Percentiles rank a stretch among this genome's conserved stretches.
Evolutionary conservation across 345 rosid genomes (phyloP).

Genomic region (Heritiera fomes): DNA sequence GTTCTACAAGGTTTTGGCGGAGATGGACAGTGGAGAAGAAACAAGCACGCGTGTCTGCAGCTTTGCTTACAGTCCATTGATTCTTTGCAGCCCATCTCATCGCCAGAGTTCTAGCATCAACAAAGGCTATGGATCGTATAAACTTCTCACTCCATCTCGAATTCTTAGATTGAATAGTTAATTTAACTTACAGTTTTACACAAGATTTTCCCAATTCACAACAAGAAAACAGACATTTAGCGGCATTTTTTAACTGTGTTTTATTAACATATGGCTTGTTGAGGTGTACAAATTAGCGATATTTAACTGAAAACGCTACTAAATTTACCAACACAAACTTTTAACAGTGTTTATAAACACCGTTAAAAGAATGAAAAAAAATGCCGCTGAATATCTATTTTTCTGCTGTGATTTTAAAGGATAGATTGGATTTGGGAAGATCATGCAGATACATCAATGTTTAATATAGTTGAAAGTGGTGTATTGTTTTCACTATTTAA

Average conservation of each 20-base stretch:
- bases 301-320: too few species aligned
- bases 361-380: too few species aligned
- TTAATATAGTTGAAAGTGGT: neutral
- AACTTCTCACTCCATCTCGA: constrained; percentile 40
- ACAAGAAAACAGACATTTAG: too few species aligned
- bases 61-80: constrained; percentile 29
- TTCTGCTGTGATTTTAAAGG: neutral
- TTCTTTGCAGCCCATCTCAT: constrained; percentile 25
- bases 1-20: constrained; percentile 57
- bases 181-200: neutral
- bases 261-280: too few species aligned
- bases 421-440: neutral
- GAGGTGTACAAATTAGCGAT: too few species aligned
- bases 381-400: too few species aligned
- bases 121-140: constrained; percentile 35
- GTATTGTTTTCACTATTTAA: neutral
- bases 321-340: too few species aligned
- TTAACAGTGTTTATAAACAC: too few species aligned
- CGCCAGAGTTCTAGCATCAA: constrained; percentile 9
- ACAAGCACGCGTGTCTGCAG: constrained; percentile 23
- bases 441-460: neutral
- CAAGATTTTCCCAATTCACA: too few species aligned
- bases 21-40: constrained; percentile 40
- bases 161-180: constrained; percentile 40
- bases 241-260: too few species aligned